These are phyloP conservation scores for Hapsidospora chrysogenum DNA, from an alignment of 495 filamentous ascomycete genomes.

Conservation along the genomic window DNA sequence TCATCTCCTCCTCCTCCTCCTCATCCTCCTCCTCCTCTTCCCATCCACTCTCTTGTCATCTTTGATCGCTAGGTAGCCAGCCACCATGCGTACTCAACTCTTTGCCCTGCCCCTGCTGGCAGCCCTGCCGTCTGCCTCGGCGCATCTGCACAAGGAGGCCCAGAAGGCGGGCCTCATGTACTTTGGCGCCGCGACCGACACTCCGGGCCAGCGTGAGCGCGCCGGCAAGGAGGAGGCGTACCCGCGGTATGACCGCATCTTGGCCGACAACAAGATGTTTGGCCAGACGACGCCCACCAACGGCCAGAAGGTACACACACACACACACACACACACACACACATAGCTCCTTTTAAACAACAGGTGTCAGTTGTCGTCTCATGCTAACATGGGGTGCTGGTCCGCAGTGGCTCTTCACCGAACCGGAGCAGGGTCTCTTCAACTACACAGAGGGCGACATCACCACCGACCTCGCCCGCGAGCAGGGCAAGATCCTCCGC, in stretches of 20 bases:
- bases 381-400: constrained; percentile 1
- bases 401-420: constrained; percentile 29
- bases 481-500: constrained; percentile 30
- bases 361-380: background rate
- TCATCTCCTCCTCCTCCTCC: no score
- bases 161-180: constrained; percentile 25
- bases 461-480: constrained; percentile 27
- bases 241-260: constrained; percentile 18
- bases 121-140: constrained; percentile 7
- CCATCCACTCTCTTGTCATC: no score
- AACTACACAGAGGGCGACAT: constrained; percentile 35
- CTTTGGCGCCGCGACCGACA: constrained; percentile 34
- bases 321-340: no score
- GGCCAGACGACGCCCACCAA: constrained; percentile 36
- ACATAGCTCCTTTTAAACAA: background rate
- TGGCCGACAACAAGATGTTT: constrained; percentile 28
- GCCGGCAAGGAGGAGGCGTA: constrained; percentile 8
- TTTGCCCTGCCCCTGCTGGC: constrained; percentile 6
- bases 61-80: no score
- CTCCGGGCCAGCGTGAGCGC: constrained; percentile 19
- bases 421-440: constrained; percentile 31
- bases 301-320: constrained; percentile 25
- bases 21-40: no score
- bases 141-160: constrained; percentile 21
- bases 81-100: background rate